Percentiles rank a stretch among this genome's conserved stretches.
These are phyloP conservation scores for Quercus suber DNA, from an alignment of 306 rosid species.

Conservation along the genomic window DNA sequence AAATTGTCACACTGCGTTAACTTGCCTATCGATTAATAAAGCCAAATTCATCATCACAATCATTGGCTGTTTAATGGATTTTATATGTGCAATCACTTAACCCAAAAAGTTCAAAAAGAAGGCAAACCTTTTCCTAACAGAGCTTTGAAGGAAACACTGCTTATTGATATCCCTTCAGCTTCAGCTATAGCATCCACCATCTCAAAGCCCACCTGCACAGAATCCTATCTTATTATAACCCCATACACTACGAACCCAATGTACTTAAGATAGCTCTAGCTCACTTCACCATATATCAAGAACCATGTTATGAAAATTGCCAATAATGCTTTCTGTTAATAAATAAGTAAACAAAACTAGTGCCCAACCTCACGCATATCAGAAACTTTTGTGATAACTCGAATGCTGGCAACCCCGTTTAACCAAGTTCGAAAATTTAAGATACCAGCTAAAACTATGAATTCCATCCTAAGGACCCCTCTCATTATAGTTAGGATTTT, in stretches of 20 bases:
- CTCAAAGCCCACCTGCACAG: constrained; percentile 83
- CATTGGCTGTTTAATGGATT: neutral
- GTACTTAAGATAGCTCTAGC: neutral
- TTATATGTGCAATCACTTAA: neutral
- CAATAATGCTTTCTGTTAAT: neutral
- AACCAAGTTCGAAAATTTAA: no score
- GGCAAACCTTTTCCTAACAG: constrained; percentile 70
- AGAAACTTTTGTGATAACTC: no score
- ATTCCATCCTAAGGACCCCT: no score
- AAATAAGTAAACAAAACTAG: no score
- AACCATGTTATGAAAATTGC: neutral
- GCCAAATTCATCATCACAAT: neutral
- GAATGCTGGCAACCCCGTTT: no score
- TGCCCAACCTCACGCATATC: no score
- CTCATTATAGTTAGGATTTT: no score
- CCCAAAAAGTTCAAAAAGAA: neutral
- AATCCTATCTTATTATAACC: neutral
- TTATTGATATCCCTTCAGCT: constrained; percentile 79
- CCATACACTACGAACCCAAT: neutral
- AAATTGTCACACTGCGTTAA: neutral
- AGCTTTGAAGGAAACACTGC: constrained; percentile 75
- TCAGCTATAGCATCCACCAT: constrained; percentile 90
- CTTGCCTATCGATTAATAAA: neutral
- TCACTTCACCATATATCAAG: neutral
- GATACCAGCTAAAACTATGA: no score